phyloP scores from a whole-genome alignment of 2,329 filamentous ascomycete genomes.

The Orbilia quercus region DNA sequence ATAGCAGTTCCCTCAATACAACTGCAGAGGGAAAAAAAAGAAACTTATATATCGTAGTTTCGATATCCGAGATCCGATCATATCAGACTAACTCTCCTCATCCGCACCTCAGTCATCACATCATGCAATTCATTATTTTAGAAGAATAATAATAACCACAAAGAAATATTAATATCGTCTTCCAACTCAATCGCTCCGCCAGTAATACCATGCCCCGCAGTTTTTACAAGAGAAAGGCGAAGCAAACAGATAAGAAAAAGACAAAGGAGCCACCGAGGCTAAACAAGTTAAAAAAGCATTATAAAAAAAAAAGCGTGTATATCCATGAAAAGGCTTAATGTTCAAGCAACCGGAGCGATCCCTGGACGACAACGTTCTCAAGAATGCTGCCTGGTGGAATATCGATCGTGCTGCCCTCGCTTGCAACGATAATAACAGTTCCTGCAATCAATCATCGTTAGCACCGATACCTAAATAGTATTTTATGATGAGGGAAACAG shows the following conservation, averaged over 20 bases:
- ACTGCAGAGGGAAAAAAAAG: background rate
- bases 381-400: conserved; percentile 95
- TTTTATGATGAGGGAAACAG: background rate
- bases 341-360: conserved; percentile 76
- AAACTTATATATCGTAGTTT: background rate
- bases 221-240: conserved; percentile 27
- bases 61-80: background rate
- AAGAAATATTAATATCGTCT: background rate
- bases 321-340: conserved; percentile 23
- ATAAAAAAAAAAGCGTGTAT: conserved; percentile 11
- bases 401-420: conserved; percentile 97
- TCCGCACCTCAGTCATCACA: background rate
- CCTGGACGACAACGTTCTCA: conserved; percentile 99
- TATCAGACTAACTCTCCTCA: no score
- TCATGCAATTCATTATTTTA: background rate
- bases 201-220: conserved; percentile 7
- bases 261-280: no score
- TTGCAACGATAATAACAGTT: conserved; percentile 98
- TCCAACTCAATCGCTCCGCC: conserved; percentile 5
- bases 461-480: conserved; percentile 4
- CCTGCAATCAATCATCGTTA: conserved; percentile 59
- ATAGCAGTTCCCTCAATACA: background rate
- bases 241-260: conserved; percentile 11
- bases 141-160: background rate
- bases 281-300: no score